phyloP scores from a whole-genome alignment of 352 stramenopile species.

The Phytopythium oedochilum region DNA sequence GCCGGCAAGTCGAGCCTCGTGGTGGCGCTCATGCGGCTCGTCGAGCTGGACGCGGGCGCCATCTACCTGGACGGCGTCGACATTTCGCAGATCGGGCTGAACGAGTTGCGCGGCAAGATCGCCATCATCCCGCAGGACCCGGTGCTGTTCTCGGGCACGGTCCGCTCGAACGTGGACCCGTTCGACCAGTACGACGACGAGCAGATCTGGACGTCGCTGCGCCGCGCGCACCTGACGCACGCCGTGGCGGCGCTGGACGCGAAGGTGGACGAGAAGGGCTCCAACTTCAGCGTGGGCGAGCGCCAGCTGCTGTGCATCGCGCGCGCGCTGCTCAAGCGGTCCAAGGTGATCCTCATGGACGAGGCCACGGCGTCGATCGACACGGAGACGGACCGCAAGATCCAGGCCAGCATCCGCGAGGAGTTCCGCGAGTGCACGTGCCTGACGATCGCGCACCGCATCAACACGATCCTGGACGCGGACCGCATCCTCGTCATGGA shows the following conservation, averaged over 20 bases:
- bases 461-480: constrained; percentile 97
- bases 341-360: constrained; percentile 94
- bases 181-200: constrained; percentile 81
- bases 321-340: constrained; percentile 88
- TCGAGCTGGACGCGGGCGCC: constrained; percentile 65
- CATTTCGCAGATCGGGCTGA: constrained; percentile 41
- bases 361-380: constrained; percentile 94
- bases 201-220: constrained; percentile 82
- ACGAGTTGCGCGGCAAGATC: constrained; percentile 37
- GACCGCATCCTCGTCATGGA: constrained; percentile 97
- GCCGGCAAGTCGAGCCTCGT: constrained; percentile 87
- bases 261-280: constrained; percentile 80
- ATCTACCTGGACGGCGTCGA: constrained; percentile 52
- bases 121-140: constrained; percentile 93
- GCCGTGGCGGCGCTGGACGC: constrained; percentile 25
- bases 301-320: constrained; percentile 95
- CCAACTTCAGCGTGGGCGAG: constrained; percentile 94
- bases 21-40: constrained; percentile 84
- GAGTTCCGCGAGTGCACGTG: constrained; percentile 93
- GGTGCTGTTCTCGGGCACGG: constrained; percentile 89
- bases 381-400: constrained; percentile 79
- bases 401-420: constrained; percentile 87
- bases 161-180: constrained; percentile 90
- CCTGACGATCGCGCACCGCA: constrained; percentile 95
- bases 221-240: constrained; percentile 63